phyloP scores from a whole-genome alignment of 148 eudicot species.

The Hydrangea macrophylla region DNA sequence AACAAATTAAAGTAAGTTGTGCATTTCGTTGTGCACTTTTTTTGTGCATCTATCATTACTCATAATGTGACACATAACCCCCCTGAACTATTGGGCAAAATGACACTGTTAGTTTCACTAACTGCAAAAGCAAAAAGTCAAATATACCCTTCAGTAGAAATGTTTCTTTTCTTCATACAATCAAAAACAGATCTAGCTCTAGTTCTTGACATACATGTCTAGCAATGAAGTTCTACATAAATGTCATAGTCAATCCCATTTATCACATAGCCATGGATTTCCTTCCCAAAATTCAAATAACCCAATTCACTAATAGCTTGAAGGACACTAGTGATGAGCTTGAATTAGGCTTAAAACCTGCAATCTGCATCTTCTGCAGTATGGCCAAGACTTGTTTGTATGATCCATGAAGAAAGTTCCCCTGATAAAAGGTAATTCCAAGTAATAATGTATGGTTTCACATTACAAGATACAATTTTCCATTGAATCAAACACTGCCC shows the following conservation, averaged over 20 bases:
- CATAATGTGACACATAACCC: no score
- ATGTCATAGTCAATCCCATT: constrained; percentile 25
- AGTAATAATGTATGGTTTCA: constrained; percentile 32
- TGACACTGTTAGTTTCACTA: no score
- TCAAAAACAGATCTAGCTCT: constrained; percentile 29
- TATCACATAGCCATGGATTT: constrained; percentile 30
- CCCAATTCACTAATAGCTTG: constrained; percentile 39
- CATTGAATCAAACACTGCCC: no score
- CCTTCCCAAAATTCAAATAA: no score
- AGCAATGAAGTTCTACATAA: constrained; percentile 30
- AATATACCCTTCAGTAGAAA: no score
- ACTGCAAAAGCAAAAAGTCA: no score
- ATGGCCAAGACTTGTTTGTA: constrained; percentile 26
- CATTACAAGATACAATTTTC: constrained; percentile 17
- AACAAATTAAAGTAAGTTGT: no score
- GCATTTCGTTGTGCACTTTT: no score
- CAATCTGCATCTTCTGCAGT: no score
- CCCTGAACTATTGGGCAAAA: no score
- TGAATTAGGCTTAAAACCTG: constrained; percentile 28
- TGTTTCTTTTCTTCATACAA: no score
- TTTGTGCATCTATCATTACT: no score
- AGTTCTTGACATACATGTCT: constrained; percentile 38
- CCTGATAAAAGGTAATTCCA: constrained; percentile 39
- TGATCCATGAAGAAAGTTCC: constrained; percentile 31
- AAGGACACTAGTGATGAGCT: constrained; percentile 34